Evolutionary conservation across 176 grass and related monocot genomes (phyloP).

Genomic region (Hsuehochloa calcarea): DNA sequence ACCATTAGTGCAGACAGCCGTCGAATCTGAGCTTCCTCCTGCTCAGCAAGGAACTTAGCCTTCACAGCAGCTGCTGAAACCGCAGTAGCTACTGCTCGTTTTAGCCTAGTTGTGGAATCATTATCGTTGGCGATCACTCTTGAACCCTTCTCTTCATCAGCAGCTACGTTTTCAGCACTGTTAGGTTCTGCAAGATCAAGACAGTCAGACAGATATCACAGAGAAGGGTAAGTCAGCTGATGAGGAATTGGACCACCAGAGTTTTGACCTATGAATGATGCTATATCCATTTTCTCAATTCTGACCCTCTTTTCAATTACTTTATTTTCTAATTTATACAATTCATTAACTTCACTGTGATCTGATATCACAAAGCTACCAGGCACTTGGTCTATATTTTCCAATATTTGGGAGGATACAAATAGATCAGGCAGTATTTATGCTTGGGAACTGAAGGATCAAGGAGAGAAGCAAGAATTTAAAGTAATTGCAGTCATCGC

Average conservation of each 20-base stretch:
- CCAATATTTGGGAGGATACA: not conserved
- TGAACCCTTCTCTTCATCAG: constrained; percentile 41
- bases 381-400: not conserved
- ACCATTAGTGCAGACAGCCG: constrained; percentile 72
- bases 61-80: constrained; percentile 88
- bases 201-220: constrained; percentile 34
- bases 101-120: constrained; percentile 70
- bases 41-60: constrained; percentile 78
- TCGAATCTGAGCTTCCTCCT: constrained; percentile 82
- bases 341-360: constrained; percentile 14
- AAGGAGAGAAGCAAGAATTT: not conserved
- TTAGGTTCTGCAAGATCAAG: constrained; percentile 46
- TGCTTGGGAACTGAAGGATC: constrained; percentile 19
- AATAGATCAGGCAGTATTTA: not conserved
- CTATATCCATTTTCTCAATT: constrained; percentile 17
- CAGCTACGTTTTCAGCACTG: constrained; percentile 32
- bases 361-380: constrained; percentile 13
- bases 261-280: not conserved
- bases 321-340: not conserved
- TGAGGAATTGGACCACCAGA: not conserved
- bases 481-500: not conserved
- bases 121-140: constrained; percentile 10
- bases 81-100: constrained; percentile 78
- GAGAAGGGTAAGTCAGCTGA: constrained; percentile 12
- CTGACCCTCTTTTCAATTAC: constrained; percentile 13